Conservation (phyloP, 331 rosid genomes). For the Ulmus americana region DNA sequence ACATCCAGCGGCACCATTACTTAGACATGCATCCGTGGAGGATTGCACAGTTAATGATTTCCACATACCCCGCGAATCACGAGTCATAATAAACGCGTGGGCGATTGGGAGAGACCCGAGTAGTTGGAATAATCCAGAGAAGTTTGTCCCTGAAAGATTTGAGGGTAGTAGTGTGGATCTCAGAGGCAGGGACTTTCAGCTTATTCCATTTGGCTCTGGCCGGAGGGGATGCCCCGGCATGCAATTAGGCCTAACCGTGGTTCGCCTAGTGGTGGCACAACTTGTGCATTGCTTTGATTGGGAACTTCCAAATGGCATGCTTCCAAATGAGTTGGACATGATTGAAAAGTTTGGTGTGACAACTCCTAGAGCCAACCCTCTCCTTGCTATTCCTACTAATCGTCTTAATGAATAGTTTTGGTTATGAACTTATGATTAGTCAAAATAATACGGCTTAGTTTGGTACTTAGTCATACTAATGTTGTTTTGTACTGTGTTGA, state of each 20-base stretch:
- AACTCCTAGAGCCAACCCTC: neutral
- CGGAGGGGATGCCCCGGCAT: neutral
- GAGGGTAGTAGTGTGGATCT: too few relatives aligned
- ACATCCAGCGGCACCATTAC: too few relatives aligned
- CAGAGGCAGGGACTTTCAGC: neutral
- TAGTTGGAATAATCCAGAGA: too few relatives aligned
- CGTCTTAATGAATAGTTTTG: neutral
- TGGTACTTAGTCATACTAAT: too few relatives aligned
- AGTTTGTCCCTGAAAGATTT: too few relatives aligned
- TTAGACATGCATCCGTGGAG: slow-evolving; percentile 2
- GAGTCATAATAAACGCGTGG: neutral
- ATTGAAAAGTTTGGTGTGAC: neutral
- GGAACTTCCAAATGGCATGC: slow-evolving; percentile 5
- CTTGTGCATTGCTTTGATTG: slow-evolving; percentile 4
- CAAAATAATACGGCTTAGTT: too few relatives aligned
- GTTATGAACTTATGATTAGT: too few relatives aligned
- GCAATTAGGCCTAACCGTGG: neutral
- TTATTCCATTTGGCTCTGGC: slow-evolving; percentile 2
- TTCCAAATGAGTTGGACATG: neutral
- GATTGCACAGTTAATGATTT: slow-evolving; percentile 11
- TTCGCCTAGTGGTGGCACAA: neutral
- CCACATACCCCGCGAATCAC: slow-evolving; percentile 4
- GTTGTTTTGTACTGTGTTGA: too few relatives aligned
- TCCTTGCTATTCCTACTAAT: neutral
- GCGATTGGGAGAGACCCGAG: too few relatives aligned